Evolutionary conservation across 1,284 basidiomycete genomes (phyloP), one percentile per base, ranked within the genome.

Genomic region (Takashimella koratensis): DNA sequence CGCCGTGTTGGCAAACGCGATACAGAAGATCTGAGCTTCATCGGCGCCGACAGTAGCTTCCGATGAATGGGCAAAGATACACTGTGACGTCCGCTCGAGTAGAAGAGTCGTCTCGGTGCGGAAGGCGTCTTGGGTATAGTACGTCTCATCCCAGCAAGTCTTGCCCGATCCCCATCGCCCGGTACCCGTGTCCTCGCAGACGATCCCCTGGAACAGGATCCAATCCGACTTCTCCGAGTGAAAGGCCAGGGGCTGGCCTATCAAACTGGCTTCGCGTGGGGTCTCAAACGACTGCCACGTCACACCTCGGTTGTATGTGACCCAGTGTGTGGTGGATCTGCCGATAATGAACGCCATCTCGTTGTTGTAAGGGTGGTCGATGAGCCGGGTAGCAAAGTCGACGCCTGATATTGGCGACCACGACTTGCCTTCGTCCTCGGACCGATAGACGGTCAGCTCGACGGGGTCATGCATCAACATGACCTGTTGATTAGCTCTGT

Each of bases 361-460:
- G 60, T 85, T 88, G 70, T 93, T 83, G 67, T 87, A 86, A 1
- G 95, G 94, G 70, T 98, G 95, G 58, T 88, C 84, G 52, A 98
- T 79, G 49, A 98, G 84, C 78, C 88, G 83, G 6, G 79, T 67
- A 1, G 88, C 85, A 49, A 82, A 76, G 24, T 86, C 85, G 45
- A 95, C 83, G 45, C 79, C 84, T 0, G 80, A 76, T 47, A 87
- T 84, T 47, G 68, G 72, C 1, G 72, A 73, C 92, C 93, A 98
- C 0, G 77, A 76, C 76, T 86, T 92, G 48, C 95, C 95, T 77
- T 98, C 95, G 68, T 98, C 84, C n/a, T 81, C 78, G 2, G 91
- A 94, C 4, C 93, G 82, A 66, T 85, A 84, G 5, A 98, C 80
- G 53, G 83, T 80, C 10, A 86, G 83, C 11, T 81, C 78, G 19